Base-by-base conservation (phyloP, 2,329 filamentous ascomycete genomes). In the Leptographium galeiforme region DNA sequence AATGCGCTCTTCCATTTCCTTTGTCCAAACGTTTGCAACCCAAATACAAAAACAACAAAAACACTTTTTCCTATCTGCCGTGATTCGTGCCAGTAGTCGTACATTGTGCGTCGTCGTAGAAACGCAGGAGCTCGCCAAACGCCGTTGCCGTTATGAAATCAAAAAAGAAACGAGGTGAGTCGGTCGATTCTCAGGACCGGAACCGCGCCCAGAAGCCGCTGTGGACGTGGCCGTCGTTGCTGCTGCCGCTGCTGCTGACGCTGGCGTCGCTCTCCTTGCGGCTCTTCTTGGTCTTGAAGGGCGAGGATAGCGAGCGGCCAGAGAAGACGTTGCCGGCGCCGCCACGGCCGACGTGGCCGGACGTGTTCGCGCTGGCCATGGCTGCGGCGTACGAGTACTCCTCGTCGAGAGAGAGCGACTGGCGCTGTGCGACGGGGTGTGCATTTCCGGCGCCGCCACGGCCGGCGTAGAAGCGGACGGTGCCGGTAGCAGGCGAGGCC, bases 391-490 rank as follows among this genome's bases (percentile, higher is more conserved):
- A 73, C 60, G 73, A 68, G 61, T 80, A 77, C 65, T 84, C 81
- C 69, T 84, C 81, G 65, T 84, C 81, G 67, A 87, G 87, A 56
- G 74, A 77, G 67, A 84, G 75, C 60, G 78, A 74, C 61, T 76
- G 73, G 49, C 78, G 73, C 64, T 79, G 70, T 53, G 68, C 64
- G 52, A 72, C 66, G 46, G 69, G 63, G 66, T 75, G 74, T 57
- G 79, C 74, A 69, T 85, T 86, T 62, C 82, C 82, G 2, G 81
- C 81, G 55, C 82, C 82, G 60, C 82, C 82, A 55, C 82, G 79
- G 61, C 82, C 82, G 12, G 76, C 76, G 69, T 81, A 77, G 73
- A 84, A 84, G 68, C 75, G 73, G 55, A 71, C 66, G 45, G 71
- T 57, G 58, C 63, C 61, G 63, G 66, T 59, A 60, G 73, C 58